A percentile compares a stretch with the other conserved stretches of the same genome.
phyloP scores from a whole-genome alignment of 108 stramenopile species.

The Skeletonema costatum region DNA sequence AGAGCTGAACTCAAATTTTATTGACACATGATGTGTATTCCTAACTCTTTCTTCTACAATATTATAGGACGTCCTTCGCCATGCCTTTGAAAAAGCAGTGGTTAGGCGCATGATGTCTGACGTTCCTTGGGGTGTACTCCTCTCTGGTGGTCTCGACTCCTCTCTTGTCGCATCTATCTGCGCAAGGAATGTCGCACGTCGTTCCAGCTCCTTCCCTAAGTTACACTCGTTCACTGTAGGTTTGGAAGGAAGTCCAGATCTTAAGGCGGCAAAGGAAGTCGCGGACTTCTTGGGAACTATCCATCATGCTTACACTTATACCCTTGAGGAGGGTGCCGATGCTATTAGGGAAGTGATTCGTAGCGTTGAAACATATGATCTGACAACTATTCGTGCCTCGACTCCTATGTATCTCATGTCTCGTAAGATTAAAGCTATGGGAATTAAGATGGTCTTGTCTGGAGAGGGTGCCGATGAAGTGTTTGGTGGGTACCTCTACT shows the following conservation, averaged over 20 bases:
- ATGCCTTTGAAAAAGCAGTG: constrained; percentile 93
- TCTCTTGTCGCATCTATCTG: constrained; percentile 96
- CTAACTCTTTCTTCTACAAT: constrained; percentile 8
- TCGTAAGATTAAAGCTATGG: constrained; percentile 99
- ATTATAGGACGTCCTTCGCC: constrained; percentile 72
- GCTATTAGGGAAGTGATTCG: constrained; percentile 96
- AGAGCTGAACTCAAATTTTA: not conserved
- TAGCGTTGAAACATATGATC: constrained; percentile 96
- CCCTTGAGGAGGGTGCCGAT: constrained; percentile 97
- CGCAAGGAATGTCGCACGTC: constrained; percentile 84
- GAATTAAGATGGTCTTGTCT: constrained; percentile 99
- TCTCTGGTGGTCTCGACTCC: constrained; percentile 97
- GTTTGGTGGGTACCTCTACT: constrained; percentile 99
- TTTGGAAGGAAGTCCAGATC: constrained; percentile 90
- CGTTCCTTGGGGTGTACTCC: constrained; percentile 98
- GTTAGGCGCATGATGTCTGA: constrained; percentile 98
- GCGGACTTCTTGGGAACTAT: constrained; percentile 96
- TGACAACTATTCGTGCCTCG: constrained; percentile 96
- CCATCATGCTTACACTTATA: constrained; percentile 97
- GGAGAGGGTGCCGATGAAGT: constrained; percentile 99
- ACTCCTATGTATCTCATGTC: constrained; percentile 99
- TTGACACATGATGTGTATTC: not conserved
- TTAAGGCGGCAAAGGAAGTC: constrained; percentile 93
- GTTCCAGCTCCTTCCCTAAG: constrained; percentile 80
- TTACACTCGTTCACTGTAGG: constrained; percentile 98